Evolutionary conservation across 2,329 filamentous ascomycete species (phyloP), one percentile per base, ranked within the genome.

Genomic region (Neobulgaria alba): DNA sequence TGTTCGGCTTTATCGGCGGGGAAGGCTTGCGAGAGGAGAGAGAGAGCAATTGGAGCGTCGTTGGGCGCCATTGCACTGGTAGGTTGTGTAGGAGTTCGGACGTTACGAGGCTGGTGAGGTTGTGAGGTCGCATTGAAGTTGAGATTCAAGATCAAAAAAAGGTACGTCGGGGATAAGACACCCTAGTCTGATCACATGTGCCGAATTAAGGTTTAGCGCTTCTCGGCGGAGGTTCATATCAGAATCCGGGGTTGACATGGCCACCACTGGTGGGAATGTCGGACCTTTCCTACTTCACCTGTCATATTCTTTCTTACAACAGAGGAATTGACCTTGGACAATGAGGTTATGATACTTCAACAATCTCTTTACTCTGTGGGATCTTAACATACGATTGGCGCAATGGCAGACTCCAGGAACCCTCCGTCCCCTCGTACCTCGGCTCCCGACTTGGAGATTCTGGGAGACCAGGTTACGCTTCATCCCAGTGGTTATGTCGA

Each of bases 11-110:
- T 79, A 49, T 82, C 73, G 18, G 86, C 81, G 2, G 85, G 82
- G 64, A 95, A 87, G 8, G 86, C 87, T 54, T 85, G 80, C 4
- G 73, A 64, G 39, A 96, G 80, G 37, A 95, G 77, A 5, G 71
- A 65, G 49, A 78, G 71, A 0, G 77, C 79, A n/a, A 54, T 36
- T 10, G 40, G 36, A 21, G 12, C 26, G 17, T 48, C 41, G 36
- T 52, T 48, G 8, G 47, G 42, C n/a, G 49, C 16, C 49, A 52
- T 54, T n/a, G 37, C 42, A 23, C n/a, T 10, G 9, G 10, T 20
- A 8, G 10, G 9, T 3, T n/a, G n/a, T n/a, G n/a, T n/a, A n/a
- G n/a, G n/a, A n/a, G n/a, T n/a, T n/a, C n/a, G n/a, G n/a, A n/a
- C 30, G 5, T 3, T 9, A n/a, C 3, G 15, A 32, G 16, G 5